Evolutionary conservation across 805 yeast species (phyloP), one percentile per base, ranked within the genome.

Genomic region (Teunomyces tritomae): DNA sequence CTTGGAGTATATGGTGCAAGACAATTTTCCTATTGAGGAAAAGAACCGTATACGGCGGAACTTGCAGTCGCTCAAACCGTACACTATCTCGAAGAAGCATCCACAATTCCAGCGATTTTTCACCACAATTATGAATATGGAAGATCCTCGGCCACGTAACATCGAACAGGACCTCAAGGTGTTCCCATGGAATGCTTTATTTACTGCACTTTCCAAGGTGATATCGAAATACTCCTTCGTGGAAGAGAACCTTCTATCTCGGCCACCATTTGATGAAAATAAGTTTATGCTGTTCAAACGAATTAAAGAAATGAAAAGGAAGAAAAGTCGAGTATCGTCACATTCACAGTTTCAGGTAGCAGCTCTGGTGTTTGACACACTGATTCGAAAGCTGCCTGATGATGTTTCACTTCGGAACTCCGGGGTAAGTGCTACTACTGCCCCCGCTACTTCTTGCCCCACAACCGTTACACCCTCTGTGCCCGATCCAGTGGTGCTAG

Each of bases 121-220:
- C 49, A 60, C 62, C 39, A 32, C 76, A 43, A 74, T 84, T 32
- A 84, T 84, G 89, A 64, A 73, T 28, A 84, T 78, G 70, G 78
- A 77, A 27, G 73, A 73, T 47, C 89, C 89, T 2, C 71, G 80
- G 53, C 89, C 89, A 4, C 67, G 89, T 36, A 83, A 82, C 53
- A 84, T 84, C 39, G 89, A 82, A 55, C 84, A 84, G 59, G 87
- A 83, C 58, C 77, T 84, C 50, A 84, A 84, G 58, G 87, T 84
- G 3, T 80, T 84, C 56, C 68, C 70, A 24, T 84, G 89, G 89
- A 57, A 60, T 16, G 70, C 74, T 39, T 63, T 84, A 24, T 76
- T 69, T 33, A 70, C 65, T 28, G 89, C 89, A 0, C 57, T 84
- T 44, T 62, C 66, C 24, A 83, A 80, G 57, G 84, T 84, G 10